phyloP scores from a whole-genome alignment of 441 rosid species.

The Gossypium trilobum region DNA sequence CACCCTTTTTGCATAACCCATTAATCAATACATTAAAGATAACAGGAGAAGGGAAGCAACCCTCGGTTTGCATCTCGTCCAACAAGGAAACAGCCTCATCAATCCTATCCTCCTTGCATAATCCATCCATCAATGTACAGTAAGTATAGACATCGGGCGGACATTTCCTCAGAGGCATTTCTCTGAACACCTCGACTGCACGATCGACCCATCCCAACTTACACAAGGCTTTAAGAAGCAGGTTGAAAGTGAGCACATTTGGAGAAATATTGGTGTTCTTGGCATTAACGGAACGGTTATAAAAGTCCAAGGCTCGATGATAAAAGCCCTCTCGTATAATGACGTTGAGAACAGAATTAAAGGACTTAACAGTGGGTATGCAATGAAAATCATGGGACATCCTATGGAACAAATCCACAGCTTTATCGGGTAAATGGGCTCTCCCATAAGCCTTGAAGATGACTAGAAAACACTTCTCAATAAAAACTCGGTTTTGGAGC shows the following conservation, averaged over 20 bases:
- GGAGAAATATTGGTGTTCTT: slow-evolving; percentile 46
- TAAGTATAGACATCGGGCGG: slow-evolving; percentile 72
- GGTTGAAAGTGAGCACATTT: slow-evolving; percentile 62
- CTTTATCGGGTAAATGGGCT: slow-evolving; percentile 54
- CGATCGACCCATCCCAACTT: slow-evolving; percentile 58
- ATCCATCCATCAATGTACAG: slow-evolving; percentile 84
- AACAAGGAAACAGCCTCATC: slow-evolving; percentile 78
- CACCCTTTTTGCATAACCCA: slow-evolving; percentile 80
- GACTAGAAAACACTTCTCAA: slow-evolving; percentile 47
- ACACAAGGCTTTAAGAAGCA: slow-evolving; percentile 63
- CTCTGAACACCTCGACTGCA: slow-evolving; percentile 64
- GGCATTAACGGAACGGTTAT: slow-evolving; percentile 34
- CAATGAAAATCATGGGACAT: slow-evolving; percentile 52
- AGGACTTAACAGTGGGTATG: slow-evolving; percentile 41
- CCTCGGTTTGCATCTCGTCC: slow-evolving; percentile 92
- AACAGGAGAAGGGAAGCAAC: slow-evolving; percentile 57
- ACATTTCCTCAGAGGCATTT: slow-evolving; percentile 48
- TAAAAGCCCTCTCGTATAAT: slow-evolving; percentile 50
- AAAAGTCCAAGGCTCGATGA: slow-evolving; percentile 58
- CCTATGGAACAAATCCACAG: slow-evolving; percentile 56
- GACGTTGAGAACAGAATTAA: slow-evolving; percentile 66
- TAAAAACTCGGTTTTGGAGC: slow-evolving; percentile 46
- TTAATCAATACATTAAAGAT: slow-evolving; percentile 72
- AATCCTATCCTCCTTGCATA: slow-evolving; percentile 66
- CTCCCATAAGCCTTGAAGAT: slow-evolving; percentile 72